Conservation (phyloP, 805 yeast species). For the Starmera pachycereana region DNA sequence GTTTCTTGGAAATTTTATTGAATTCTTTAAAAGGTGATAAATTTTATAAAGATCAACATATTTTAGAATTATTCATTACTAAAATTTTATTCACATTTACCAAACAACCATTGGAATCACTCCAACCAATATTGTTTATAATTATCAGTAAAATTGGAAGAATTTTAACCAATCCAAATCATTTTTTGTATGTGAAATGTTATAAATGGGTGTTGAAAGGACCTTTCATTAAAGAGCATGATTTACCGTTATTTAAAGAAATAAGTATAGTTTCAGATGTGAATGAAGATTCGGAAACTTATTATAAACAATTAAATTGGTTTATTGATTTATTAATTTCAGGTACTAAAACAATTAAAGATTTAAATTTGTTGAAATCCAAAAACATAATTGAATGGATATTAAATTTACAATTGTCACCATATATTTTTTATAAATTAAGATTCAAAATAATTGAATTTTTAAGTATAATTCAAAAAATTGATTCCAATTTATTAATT, state of each 20-base stretch:
- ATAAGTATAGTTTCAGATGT: conserved; percentile 17
- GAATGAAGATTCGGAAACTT: conserved; percentile 34
- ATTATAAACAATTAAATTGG: conserved; percentile 59
- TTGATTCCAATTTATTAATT: conserved; percentile 43
- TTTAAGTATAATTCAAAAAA: conserved; percentile 35
- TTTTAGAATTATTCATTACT: conserved; percentile 43
- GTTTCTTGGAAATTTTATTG: conserved; percentile 35
- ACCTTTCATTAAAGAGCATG: conserved; percentile 28
- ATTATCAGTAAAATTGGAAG: conserved; percentile 46
- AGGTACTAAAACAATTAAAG: conserved; percentile 38
- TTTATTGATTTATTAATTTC: conserved; percentile 36
- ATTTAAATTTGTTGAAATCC: conserved; percentile 41
- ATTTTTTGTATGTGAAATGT: conserved; percentile 61
- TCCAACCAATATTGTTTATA: conserved; percentile 43
- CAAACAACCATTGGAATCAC: conserved; percentile 10
- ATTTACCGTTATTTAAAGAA: conserved; percentile 32
- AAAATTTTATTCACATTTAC: conserved; percentile 27
- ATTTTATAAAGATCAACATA: conserved; percentile 44
- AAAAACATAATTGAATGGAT: conserved; percentile 61
- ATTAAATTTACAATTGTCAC: conserved; percentile 42
- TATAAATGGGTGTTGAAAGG: conserved; percentile 49
- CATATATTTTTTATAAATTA: conserved; percentile 32
- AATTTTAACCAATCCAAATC: conserved; percentile 59
- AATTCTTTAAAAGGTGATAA: conserved; percentile 29
- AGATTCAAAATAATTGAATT: conserved; percentile 31